Percentiles rank a stretch among this genome's conserved stretches.
These are phyloP conservation scores for Lodderomyces oxycetoniae DNA, from an alignment of 1,139 yeast species.

Conservation along the genomic window DNA sequence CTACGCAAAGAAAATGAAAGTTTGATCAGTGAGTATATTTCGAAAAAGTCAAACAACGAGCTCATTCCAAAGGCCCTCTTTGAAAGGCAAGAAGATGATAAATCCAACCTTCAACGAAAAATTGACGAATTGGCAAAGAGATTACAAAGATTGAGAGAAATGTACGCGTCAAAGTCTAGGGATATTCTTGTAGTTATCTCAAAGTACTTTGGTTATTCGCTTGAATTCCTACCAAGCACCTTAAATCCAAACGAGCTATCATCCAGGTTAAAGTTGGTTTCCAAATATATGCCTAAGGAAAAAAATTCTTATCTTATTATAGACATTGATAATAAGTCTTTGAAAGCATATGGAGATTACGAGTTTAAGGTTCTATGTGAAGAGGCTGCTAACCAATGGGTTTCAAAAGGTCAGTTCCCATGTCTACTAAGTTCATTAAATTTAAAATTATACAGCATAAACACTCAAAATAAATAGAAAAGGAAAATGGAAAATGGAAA, in stretches of 20 bases:
- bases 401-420: conserved; percentile 66
- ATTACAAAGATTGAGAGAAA: conserved; percentile 54
- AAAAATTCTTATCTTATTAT: conserved; percentile 31
- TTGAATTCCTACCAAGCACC: conserved; percentile 64
- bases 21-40: conserved; percentile 29
- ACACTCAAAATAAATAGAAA: not conserved
- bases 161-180: conserved; percentile 65
- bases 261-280: conserved; percentile 56
- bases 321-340: conserved; percentile 32
- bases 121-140: conserved; percentile 54
- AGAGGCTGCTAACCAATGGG: conserved; percentile 60
- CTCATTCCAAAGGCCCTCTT: conserved; percentile 59
- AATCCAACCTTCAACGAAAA: conserved; percentile 42
- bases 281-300: conserved; percentile 40
- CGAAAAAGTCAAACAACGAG: conserved; percentile 12
- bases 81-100: conserved; percentile 59
- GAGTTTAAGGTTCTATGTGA: conserved; percentile 50
- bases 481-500: no score
- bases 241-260: conserved; percentile 48
- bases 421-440: conserved; percentile 77
- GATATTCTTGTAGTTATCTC: conserved; percentile 70
- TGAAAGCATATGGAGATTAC: conserved; percentile 40
- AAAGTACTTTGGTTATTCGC: conserved; percentile 64
- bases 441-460: conserved; percentile 51
- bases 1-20: conserved; percentile 61